Evolutionary conservation across 1,139 yeast genomes (phyloP), one percentile per base, ranked within the genome.

Genomic region (Meyerozyma sp.): DNA sequence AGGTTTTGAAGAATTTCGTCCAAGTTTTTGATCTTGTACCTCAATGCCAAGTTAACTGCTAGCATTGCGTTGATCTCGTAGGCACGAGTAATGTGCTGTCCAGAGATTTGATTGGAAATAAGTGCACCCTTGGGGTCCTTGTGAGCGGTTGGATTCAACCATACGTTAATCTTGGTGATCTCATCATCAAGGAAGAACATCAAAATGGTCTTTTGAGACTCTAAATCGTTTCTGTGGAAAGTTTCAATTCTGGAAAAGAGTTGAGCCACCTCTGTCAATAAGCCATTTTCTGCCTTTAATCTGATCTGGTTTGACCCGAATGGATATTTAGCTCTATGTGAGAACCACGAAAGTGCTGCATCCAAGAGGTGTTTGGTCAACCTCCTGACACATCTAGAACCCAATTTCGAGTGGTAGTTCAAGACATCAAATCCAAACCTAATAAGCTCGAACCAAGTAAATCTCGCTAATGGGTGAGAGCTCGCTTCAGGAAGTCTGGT

Each of bases 291-390:
- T 3, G 90, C 80, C 51, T 81, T 81, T 40, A 84, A 80, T 57
- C 82, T 82, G 51, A 88, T 65, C 39, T 78, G 72, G 59, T 91
- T 89, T 10, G 91, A 84, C 1, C 98, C 98, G 65, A 75, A 90
- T 8, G 98, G 96, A 70, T 84, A 85, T 14, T 76, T 70, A 3
- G 80, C 72, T 21, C 78, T 70, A 43, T 70, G 76, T 32, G 73
- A 73, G 62, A 90, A 93, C 96, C 98, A 91, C 4, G 84, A 72
- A 42, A 93, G 70, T 0, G 84, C 77, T 11, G 90, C 91, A 45
- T 79, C 78, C 32, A 86, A 63, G 20, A 89, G 73, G 9, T 76
- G 65, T 38, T 71, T 68, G 0, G 81, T 74, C 50, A 87, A 64
- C 3, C 63, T 53, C 21, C 62, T 49, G 27, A 74, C 70, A 46